Conservation (phyloP, 2,329 filamentous ascomycete species). For the Dactylellina cionopaga region DNA sequence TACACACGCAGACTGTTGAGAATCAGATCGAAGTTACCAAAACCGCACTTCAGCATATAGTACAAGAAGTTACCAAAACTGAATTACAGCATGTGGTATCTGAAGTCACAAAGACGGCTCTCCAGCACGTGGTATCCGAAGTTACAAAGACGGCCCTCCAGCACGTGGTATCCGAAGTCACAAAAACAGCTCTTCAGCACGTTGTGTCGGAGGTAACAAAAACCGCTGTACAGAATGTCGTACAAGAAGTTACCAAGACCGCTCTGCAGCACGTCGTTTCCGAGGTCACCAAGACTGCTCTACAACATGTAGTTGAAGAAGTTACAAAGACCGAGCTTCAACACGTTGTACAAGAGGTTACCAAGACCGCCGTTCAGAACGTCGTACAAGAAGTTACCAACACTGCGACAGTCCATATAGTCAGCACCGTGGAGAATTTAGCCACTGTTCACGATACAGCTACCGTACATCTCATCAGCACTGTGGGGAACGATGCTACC, state of each 20-base stretch:
- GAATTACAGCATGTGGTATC: too few species aligned
- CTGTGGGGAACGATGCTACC: slow-evolving; percentile 6
- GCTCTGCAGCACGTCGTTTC: slow-evolving; percentile 1
- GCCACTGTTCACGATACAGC: slow-evolving; percentile 22
- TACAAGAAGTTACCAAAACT: slow-evolving; percentile 17
- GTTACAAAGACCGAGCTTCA: slow-evolving; percentile 18
- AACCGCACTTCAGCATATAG: slow-evolving; percentile 12
- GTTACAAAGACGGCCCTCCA: neutral
- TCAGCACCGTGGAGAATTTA: slow-evolving; percentile 22
- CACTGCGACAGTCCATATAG: slow-evolving; percentile 22
- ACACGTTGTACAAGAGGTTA: slow-evolving; percentile 32
- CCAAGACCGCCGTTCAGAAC: slow-evolving; percentile 25
- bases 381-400: slow-evolving; percentile 28
- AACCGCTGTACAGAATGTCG: neutral
- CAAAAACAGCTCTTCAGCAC: neutral
- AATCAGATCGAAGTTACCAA: slow-evolving; percentile 30
- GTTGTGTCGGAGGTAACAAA: slow-evolving; percentile 15
- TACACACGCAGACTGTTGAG: slow-evolving; percentile 34
- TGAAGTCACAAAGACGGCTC: slow-evolving; percentile 15
- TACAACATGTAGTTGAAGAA: neutral
- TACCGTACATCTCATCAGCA: slow-evolving; percentile 25
- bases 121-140: slow-evolving; percentile 2
- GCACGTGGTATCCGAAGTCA: too few species aligned
- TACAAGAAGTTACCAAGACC: slow-evolving; percentile 15
- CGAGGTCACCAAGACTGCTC: slow-evolving; percentile 23